These are phyloP conservation scores for Alnus rubra DNA, from an alignment of 306 rosid species.

Conservation along the genomic window DNA sequence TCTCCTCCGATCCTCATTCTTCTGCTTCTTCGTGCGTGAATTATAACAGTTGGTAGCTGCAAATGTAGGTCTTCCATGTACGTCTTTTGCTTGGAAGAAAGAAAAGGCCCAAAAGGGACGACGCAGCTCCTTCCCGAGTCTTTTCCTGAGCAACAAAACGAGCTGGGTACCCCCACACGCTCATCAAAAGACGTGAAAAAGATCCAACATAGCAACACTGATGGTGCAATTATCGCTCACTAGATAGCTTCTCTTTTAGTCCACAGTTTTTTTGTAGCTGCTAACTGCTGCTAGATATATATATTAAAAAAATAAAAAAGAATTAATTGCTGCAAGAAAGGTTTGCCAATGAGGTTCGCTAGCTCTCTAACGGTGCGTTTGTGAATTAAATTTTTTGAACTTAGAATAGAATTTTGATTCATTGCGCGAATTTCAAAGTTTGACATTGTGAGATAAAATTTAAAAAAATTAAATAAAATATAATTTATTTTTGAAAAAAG, in stretches of 20 bases:
- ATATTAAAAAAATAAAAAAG: too few relatives aligned
- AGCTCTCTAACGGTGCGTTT: too few relatives aligned
- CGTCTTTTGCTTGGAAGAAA: background rate
- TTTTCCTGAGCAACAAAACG: constrained; percentile 15
- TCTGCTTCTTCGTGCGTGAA: background rate
- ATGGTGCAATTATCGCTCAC: background rate
- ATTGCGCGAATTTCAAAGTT: too few relatives aligned
- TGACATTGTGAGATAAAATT: too few relatives aligned
- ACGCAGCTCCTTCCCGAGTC: constrained; percentile 17
- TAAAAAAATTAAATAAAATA: too few relatives aligned
- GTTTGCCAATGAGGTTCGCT: too few relatives aligned
- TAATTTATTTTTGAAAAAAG: too few relatives aligned
- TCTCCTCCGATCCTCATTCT: background rate
- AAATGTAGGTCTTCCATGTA: background rate
- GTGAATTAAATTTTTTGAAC: too few relatives aligned
- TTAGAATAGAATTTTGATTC: too few relatives aligned
- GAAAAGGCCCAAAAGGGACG: background rate
- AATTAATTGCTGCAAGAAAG: background rate
- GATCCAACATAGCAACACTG: background rate
- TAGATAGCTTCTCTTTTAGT: background rate
- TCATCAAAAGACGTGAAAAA: constrained; percentile 18
- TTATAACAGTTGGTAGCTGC: background rate
- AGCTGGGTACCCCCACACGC: constrained; percentile 25
- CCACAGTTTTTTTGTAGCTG: background rate
- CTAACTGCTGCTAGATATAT: background rate